Evolutionary conservation across 169 alveolate species (phyloP).

Genomic region (Hammondia hammondi): DNA sequence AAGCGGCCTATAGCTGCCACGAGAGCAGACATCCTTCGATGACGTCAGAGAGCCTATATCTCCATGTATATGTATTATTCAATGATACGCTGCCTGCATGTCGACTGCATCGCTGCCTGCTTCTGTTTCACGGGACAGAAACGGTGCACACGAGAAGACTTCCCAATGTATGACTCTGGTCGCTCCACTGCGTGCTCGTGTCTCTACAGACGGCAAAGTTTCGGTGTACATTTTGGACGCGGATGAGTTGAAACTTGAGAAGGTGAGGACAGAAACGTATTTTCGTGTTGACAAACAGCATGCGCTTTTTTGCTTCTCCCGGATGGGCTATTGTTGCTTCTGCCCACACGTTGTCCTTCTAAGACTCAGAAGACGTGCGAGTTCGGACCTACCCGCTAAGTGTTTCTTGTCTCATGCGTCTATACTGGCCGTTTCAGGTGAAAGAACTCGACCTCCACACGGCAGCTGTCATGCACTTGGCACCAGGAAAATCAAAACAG

Average conservation of each 20-base stretch:
- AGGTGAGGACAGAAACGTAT: neutral
- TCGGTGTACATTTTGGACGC: conserved; percentile 29
- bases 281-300: neutral
- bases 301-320: neutral
- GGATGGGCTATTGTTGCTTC: neutral
- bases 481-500: neutral
- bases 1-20: too few relatives aligned
- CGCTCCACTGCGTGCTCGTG: neutral
- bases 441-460: conserved; percentile 3
- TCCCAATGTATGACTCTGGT: too few relatives aligned
- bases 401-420: neutral
- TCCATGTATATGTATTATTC: too few relatives aligned
- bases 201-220: conserved; percentile 8
- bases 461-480: conserved; percentile 38
- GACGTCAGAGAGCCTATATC: too few relatives aligned
- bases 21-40: too few relatives aligned
- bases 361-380: neutral
- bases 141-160: too few relatives aligned
- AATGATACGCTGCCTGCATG: too few relatives aligned
- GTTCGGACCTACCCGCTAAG: neutral
- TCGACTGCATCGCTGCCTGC: too few relatives aligned
- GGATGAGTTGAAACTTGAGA: conserved; percentile 3
- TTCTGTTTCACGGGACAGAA: too few relatives aligned
- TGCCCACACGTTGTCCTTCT: neutral
- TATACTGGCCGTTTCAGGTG: neutral